A percentile compares a stretch with the other conserved stretches of the same genome.
Evolutionary conservation across 495 filamentous ascomycete species (phyloP).

Genomic region (Schizothecium vesticola): DNA sequence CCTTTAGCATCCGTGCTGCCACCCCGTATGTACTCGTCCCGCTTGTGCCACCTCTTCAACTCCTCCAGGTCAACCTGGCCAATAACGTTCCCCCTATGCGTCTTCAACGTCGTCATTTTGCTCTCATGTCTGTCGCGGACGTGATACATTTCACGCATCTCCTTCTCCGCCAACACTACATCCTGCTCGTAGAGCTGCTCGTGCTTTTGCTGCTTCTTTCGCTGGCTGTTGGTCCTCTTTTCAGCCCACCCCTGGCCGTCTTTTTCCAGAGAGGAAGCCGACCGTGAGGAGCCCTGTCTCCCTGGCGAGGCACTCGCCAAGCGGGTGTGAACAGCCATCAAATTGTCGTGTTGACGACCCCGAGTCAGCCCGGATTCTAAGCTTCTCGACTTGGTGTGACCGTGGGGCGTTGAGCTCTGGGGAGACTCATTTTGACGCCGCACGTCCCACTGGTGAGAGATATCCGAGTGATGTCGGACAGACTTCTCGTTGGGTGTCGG

Average conservation of each 20-base stretch:
- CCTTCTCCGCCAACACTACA: conserved; percentile 7
- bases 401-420: background rate
- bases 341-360: background rate
- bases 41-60: conserved; percentile 22
- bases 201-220: background rate
- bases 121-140: conserved; percentile 9
- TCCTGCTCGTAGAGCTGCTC: conserved; percentile 8
- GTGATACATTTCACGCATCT: conserved; percentile 9
- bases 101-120: conserved; percentile 23
- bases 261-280: background rate
- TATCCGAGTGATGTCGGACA: conserved; percentile 13
- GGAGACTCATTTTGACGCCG: conserved; percentile 1
- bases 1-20: background rate
- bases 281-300: background rate
- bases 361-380: background rate
- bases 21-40: background rate
- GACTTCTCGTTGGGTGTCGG: conserved; percentile 10
- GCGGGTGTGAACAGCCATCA: background rate
- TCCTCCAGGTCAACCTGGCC: conserved; percentile 25
- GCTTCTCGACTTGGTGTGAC: background rate
- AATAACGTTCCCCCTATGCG: conserved; percentile 24
- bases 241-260: background rate
- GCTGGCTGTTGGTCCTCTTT: background rate
- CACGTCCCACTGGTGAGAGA: conserved; percentile 10
- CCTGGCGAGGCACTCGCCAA: background rate